Conservation (phyloP, 371 early-diverging fungal genomes). For the Mycotypha africana region DNA sequence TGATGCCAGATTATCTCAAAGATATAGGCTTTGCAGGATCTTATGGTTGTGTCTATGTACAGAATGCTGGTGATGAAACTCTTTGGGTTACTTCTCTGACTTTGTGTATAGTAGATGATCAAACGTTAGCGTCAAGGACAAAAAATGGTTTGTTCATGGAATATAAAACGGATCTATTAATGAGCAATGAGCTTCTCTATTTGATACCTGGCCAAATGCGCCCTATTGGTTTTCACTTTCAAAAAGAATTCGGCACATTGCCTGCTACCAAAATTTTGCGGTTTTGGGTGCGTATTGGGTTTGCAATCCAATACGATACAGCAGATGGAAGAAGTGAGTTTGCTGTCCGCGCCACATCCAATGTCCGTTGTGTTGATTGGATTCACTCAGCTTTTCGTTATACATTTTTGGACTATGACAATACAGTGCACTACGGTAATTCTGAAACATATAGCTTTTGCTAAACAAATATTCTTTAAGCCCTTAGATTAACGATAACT, state of each 20-base stretch:
- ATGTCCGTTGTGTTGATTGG: conserved; percentile 11
- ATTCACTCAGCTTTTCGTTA: conserved; percentile 9
- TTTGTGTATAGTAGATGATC: conserved; percentile 11
- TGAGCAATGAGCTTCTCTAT: background rate
- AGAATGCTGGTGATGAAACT: conserved; percentile 9
- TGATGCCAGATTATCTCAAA: conserved; percentile 17
- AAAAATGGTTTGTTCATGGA: conserved; percentile 7
- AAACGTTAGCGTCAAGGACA: background rate
- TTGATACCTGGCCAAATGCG: conserved; percentile 12
- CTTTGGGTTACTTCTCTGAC: conserved; percentile 8
- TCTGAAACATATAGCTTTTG: too few relatives aligned
- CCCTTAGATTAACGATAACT: too few relatives aligned
- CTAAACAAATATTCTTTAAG: background rate
- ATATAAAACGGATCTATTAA: conserved; percentile 8
- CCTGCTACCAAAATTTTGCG: conserved; percentile 5
- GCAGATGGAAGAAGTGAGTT: background rate
- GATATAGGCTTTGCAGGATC: conserved; percentile 16
- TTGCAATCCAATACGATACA: conserved; percentile 3
- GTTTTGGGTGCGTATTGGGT: conserved; percentile 11
- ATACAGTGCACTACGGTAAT: conserved; percentile 58
- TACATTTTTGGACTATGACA: conserved; percentile 64
- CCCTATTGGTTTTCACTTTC: conserved; percentile 13
- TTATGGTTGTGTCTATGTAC: conserved; percentile 15
- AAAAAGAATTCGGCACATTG: conserved; percentile 5
- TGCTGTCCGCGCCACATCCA: conserved; percentile 8